Conservation (phyloP, 176 grass and related monocot genomes). For the Poa pratensis region DNA sequence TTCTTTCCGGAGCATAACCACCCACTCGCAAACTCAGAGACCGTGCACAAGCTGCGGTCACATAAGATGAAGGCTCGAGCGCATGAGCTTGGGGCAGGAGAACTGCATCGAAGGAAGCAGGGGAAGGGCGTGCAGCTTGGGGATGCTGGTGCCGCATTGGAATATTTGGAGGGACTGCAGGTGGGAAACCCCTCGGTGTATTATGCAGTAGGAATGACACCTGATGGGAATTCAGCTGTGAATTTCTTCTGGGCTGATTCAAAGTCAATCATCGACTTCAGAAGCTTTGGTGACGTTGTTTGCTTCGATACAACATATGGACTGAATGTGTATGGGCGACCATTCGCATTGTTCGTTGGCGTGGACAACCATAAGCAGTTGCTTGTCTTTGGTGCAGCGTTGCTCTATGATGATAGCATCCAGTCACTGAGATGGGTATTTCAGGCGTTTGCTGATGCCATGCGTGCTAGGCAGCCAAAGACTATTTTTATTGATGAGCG, state of each 20-base stretch:
- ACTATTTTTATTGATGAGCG: conserved; percentile 65
- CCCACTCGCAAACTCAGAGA: conserved; percentile 63
- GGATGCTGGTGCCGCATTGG: conserved; percentile 65
- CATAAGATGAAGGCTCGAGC: conserved; percentile 69
- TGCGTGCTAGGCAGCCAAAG: conserved; percentile 65
- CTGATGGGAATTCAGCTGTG: conserved; percentile 52
- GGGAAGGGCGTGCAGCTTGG: conserved; percentile 66
- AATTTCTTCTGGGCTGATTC: conserved; percentile 96
- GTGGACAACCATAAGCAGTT: conserved; percentile 72
- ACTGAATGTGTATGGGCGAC: conserved; percentile 71
- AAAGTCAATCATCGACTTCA: conserved; percentile 78
- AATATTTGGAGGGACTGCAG: conserved; percentile 78
- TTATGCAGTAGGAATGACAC: conserved; percentile 61
- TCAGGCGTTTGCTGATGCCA: conserved; percentile 69
- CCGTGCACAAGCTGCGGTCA: conserved; percentile 68
- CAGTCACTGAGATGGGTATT: conserved; percentile 76
- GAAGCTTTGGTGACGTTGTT: conserved; percentile 83
- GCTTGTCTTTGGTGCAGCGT: conserved; percentile 72
- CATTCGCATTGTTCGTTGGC: conserved; percentile 73
- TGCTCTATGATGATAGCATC: conserved; percentile 74
- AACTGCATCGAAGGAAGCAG: conserved; percentile 62
- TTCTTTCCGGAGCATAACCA: conserved; percentile 77
- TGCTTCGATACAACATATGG: conserved; percentile 83
- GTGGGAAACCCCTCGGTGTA: conserved; percentile 67
- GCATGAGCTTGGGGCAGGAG: conserved; percentile 61